Base-by-base conservation (phyloP, 352 stramenopile species). In the Phytopythium montanum region DNA sequence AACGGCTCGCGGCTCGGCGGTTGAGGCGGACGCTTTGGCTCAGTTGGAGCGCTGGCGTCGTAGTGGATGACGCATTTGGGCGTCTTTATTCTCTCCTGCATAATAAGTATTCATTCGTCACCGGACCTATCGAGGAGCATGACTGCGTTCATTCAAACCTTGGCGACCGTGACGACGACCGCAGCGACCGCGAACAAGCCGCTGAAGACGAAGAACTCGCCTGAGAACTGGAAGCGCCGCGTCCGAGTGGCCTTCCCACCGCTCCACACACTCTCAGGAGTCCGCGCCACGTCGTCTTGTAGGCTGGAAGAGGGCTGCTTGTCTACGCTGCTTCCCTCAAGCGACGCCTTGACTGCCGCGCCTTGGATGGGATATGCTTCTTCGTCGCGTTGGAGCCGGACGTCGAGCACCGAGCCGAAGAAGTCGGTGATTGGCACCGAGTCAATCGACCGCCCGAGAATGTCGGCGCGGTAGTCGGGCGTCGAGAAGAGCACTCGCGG, bases 361-460 rank as follows among this genome's bases (percentile, higher is more conserved):
- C 69, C 64, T 31, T 86, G 72, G 28, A 94, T 79, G 4, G 81
- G 87, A 66, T 94, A 95, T 7, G 77, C 77, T 59, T 92, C 85
- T 34, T 89, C 71, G 46, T 93, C 76, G 38, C 68, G 79, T 48
- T 84, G 80, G 26, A 93, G 69, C 6, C 92, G 69, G 18, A 96
- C 68, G 48, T 94, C 76, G 21, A 96, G 61, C 23, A 96, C 87
- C 5, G 88, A 95, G 7, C 88, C 87, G n/a, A 96, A 72, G 63
- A 96, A 95, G 56, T 96, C 88, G 5, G 88, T 95, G 68, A 96
- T 90, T 10, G 76, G 79, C 3, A 94, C 80, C 5, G 80, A 63
- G 33, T 90, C 70, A 56, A 95, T 81, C 10, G 79, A 69, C 21
- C 87, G 83, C 1, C 75, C 75, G 13, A 95, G 72, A 26, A 92